Evolutionary conservation across 1,139 yeast genomes (phyloP).

Genomic region (Wickerhamomyces sp.): DNA sequence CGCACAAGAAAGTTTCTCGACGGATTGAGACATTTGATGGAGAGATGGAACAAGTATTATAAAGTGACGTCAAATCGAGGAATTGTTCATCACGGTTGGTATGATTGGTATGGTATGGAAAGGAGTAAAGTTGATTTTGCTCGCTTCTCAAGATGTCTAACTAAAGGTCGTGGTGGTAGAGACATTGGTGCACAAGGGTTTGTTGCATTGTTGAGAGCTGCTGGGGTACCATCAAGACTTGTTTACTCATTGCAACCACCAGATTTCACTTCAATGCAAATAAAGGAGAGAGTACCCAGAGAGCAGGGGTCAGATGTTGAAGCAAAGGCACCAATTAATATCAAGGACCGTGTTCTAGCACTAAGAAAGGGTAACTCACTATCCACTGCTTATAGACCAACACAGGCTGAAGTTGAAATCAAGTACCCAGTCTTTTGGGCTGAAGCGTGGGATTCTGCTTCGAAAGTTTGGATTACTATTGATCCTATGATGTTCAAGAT

Average conservation of each 20-base stretch:
- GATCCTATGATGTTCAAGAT: slow-evolving; percentile 68
- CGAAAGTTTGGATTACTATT: slow-evolving; percentile 75
- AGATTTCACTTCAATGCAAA: slow-evolving; percentile 49
- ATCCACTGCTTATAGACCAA: slow-evolving; percentile 4
- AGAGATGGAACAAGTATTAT: slow-evolving; percentile 57
- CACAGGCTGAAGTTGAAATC: slow-evolving; percentile 21
- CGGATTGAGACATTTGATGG: slow-evolving; percentile 62
- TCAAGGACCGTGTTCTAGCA: slow-evolving; percentile 13
- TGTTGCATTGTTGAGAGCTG: slow-evolving; percentile 65
- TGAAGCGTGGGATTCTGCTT: slow-evolving; percentile 82
- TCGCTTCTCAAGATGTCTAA: slow-evolving; percentile 38
- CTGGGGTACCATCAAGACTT: slow-evolving; percentile 69
- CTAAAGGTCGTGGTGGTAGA: slow-evolving; percentile 57
- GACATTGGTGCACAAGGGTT: slow-evolving; percentile 88
- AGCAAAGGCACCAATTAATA: slow-evolving; percentile 1
- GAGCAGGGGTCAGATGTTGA: neutral
- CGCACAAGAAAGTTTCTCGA: slow-evolving; percentile 72
- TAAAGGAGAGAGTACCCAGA: slow-evolving; percentile 4
- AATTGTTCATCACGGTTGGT: slow-evolving; percentile 54
- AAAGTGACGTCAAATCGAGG: slow-evolving; percentile 41
- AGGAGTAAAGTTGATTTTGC: slow-evolving; percentile 28
- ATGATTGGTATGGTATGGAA: slow-evolving; percentile 35
- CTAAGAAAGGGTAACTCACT: slow-evolving; percentile 13
- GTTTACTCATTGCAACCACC: slow-evolving; percentile 87
- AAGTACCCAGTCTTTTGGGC: slow-evolving; percentile 82